Evolutionary conservation across 164 flowering plant species (phyloP), one percentile per base, ranked within the genome.

Genomic region (Nymphaea colorata): DNA sequence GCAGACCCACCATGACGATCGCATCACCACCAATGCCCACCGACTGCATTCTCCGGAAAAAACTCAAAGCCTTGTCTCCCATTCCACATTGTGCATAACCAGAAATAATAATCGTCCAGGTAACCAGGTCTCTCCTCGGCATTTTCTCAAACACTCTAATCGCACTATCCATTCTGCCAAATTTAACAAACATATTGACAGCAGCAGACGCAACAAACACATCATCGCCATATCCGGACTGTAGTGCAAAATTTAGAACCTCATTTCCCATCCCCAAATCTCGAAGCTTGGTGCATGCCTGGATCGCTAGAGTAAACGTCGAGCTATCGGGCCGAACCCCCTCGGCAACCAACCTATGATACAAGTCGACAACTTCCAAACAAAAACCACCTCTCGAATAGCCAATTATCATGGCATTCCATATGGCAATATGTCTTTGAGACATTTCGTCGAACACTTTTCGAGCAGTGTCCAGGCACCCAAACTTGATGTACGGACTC

Each of bases 341-440:
- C 41, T 53, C 64, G 2, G 14, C 4, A 47, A 66, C 25, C 70
- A 72, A 53, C 2, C 44, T 41, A 2, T 43, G 67, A 36, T 71
- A 71, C 7, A 77, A 64, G 2, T 57, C 44, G 17, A 71, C 53
- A 3, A 72, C 80, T 42, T 74, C 67, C 17, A 3, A 0, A 4
- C 73, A 47, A 8, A 44, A 72, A 57, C 55, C 66, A 8, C 44
- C 63, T 5, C 75, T 44, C 14, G 73, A 69, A 57, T 74, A 72
- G 11, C 69, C 77, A 10, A 72, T 69, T 12, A 77, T 64, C 73
- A 77, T 47, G 57, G 75, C 77, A 67, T 74, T 77, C 77, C 77
- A 77, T 67, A 68, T 15, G 16, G 65, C 36, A 4, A 72, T 69
- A 4, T 16, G 51, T 61, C 64, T 15, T n/a, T 72, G 75, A 44